phyloP scores from a whole-genome alignment of 495 filamentous ascomycete genomes.

The Opeltia flavorubescens region DNA sequence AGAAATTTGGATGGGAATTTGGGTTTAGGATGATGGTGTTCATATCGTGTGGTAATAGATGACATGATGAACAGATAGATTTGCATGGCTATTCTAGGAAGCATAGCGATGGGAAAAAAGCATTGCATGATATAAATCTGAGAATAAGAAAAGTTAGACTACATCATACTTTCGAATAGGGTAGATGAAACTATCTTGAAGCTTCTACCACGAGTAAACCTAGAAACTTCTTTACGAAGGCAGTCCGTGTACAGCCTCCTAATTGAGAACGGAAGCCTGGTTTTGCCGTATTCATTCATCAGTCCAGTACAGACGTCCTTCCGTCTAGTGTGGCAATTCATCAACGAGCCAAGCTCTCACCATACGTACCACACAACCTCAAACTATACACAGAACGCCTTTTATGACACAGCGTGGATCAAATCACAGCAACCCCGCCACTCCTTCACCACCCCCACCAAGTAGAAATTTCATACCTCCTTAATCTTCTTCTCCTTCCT shows the following conservation, averaged over 20 bases:
- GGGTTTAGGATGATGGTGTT: not conserved
- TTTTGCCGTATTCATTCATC: not conserved
- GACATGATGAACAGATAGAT: too few relatives aligned
- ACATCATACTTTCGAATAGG: not conserved
- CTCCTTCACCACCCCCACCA: too few relatives aligned
- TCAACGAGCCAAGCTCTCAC: not conserved
- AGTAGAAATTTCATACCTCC: constrained; percentile 13
- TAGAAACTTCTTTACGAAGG: not conserved
- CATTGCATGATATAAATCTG: not conserved
- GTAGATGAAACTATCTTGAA: not conserved
- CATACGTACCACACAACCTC: not conserved
- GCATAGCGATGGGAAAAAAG: not conserved
- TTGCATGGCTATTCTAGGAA: not conserved
- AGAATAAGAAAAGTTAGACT: not conserved
- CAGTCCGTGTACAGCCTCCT: too few relatives aligned
- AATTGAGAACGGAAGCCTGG: too few relatives aligned
- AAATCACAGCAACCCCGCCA: too few relatives aligned
- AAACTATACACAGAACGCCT: not conserved
- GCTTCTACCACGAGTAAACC: not conserved
- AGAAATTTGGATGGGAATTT: not conserved
- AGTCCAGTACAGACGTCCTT: too few relatives aligned
- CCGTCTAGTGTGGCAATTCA: not conserved
- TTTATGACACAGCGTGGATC: not conserved
- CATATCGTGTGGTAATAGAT: too few relatives aligned
- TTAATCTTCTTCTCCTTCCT: constrained; percentile 45